Base-by-base conservation (phyloP, 2,329 filamentous ascomycete genomes). In the Fusarium ramigenum region DNA sequence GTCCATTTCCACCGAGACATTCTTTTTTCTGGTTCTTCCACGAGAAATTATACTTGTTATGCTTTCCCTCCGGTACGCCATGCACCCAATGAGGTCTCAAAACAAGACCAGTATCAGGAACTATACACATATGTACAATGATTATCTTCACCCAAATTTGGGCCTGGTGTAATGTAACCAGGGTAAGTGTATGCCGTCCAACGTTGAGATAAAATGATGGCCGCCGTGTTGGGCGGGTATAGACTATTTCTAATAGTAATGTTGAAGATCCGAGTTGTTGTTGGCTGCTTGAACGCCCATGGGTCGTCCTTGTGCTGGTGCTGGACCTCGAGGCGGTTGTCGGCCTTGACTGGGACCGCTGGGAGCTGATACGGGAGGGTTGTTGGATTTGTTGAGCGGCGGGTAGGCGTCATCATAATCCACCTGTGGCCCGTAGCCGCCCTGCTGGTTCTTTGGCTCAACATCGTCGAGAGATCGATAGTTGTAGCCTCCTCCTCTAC, bases 401-500 rank as follows among this genome's bases (percentile, higher is more conserved):
- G 78, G 74, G 47, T 74, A 71, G 79, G 79, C 78, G 72, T 87
- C 86, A 53, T 87, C 85, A 69, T 87, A 88, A 46, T 84, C 84
- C n/a, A 87, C 83, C 40, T 80, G 79, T 68, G 82, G 78, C 15
- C 81, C 80, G 52, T 82, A 84, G 15, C 83, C 84, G 36, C 82
- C 82, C 40, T 85, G 83, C 66, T 83, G 83, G 49, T 86, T 85
- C 53, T 83, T 83, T 47, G 84, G 82, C 32, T 86, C 87, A 34
- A 91, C 85, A 74, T 94, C 92, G 78, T 93, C 92, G 4, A 93
- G 85, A 4, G 91, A 93, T 64, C 88, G 87, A 79, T 94, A 93
- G 69, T 86, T 84, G 63, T 84, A 83, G 32, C 86, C 85, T 28
- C 87, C 86, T 32, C 85, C 82, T 52, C 87, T 83, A 16, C 87